A percentile compares a stretch with the other conserved stretches of the same genome.
phyloP scores from a whole-genome alignment of 202 grass and related monocot species.

The Brachypodium distachyon region DNA sequence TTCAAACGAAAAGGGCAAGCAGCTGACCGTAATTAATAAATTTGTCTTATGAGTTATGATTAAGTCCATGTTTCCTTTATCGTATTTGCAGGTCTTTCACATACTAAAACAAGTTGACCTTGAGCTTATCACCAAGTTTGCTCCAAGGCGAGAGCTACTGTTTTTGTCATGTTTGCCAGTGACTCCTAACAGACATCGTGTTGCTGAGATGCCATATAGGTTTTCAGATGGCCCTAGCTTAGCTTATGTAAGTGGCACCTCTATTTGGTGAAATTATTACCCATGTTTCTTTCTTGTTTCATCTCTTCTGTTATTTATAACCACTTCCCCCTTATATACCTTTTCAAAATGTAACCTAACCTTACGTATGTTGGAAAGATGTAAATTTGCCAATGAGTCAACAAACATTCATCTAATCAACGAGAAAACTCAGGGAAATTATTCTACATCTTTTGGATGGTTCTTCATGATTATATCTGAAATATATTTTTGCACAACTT shows the following conservation, averaged over 20 bases:
- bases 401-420: not conserved
- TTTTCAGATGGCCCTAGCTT: constrained; percentile 68
- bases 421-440: not conserved
- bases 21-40: not conserved
- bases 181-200: constrained; percentile 75
- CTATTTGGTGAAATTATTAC: not conserved
- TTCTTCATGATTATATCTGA: not conserved
- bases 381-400: constrained; percentile 1
- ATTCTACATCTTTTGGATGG: not conserved
- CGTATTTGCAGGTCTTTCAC: constrained; percentile 60
- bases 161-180: constrained; percentile 78
- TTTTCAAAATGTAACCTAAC: not conserved
- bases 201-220: constrained; percentile 49
- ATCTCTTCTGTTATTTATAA: not conserved
- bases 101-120: constrained; percentile 64
- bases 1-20: not conserved
- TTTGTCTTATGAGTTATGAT: not conserved
- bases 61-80: not conserved
- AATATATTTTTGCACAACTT: not conserved
- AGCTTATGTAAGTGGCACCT: constrained; percentile 59
- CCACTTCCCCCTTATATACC: not conserved
- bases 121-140: constrained; percentile 54
- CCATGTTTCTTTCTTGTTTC: not conserved
- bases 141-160: constrained; percentile 50
- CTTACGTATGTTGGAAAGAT: not conserved